Evolutionary conservation across 768 basidiomycete species (phyloP).

Genomic region (Piloderma croceum): DNA sequence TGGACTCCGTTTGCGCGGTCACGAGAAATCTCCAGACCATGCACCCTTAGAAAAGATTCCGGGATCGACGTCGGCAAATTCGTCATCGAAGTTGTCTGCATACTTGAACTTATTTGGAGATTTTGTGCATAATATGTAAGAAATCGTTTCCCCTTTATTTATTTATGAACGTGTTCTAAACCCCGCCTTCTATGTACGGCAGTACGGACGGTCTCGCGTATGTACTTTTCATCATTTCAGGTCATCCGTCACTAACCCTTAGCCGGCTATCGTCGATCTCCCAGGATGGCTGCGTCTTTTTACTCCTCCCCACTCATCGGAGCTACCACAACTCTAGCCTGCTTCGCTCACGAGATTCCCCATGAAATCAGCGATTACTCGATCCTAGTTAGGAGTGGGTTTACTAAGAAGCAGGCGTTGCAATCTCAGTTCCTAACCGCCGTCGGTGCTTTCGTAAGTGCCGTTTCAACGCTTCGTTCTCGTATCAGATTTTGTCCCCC

Average conservation of each 20-base stretch:
- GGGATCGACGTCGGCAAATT: slow-evolving; percentile 28
- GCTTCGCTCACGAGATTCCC: slow-evolving; percentile 92
- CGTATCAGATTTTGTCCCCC: slow-evolving; percentile 17
- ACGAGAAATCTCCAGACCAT: slow-evolving; percentile 17
- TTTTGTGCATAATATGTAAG: slow-evolving; percentile 90
- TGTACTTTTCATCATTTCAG: slow-evolving; percentile 20
- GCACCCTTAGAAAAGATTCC: slow-evolving; percentile 18
- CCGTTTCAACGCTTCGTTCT: slow-evolving; percentile 18
- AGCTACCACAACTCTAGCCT: slow-evolving; percentile 91
- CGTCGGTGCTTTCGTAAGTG: slow-evolving; percentile 83
- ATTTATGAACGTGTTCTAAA: slow-evolving; percentile 6
- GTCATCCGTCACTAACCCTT: neutral
- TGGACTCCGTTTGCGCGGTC: slow-evolving; percentile 45
- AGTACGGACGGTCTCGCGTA: slow-evolving; percentile 93
- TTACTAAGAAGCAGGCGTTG: slow-evolving; percentile 90
- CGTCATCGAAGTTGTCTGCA: slow-evolving; percentile 80
- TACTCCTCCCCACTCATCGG: slow-evolving; percentile 93
- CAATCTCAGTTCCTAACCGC: slow-evolving; percentile 90
- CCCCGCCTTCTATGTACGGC: slow-evolving; percentile 10
- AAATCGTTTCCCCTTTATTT: slow-evolving; percentile 10
- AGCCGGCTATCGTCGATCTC: slow-evolving; percentile 3
- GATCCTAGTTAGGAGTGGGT: slow-evolving; percentile 85
- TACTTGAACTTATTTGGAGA: slow-evolving; percentile 92
- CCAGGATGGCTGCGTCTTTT: slow-evolving; percentile 94
- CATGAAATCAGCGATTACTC: slow-evolving; percentile 98